Evolutionary conservation across 176 grass and related monocot species (phyloP).

Genomic region (Saccharum spontaneum): DNA sequence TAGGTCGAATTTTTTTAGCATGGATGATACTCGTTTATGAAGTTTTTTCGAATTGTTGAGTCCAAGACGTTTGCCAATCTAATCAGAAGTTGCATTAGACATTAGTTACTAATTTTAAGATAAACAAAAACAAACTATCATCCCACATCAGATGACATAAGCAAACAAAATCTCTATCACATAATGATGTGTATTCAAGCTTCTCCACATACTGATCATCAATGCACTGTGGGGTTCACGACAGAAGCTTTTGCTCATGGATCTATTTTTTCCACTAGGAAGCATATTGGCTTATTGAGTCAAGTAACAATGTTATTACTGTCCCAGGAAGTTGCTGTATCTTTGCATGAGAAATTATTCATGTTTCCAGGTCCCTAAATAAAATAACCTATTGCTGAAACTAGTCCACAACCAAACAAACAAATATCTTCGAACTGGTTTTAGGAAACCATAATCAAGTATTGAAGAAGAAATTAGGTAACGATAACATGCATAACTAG

Average conservation of each 20-base stretch:
- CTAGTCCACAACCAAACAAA: background rate
- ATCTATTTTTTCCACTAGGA: slow-evolving; percentile 1
- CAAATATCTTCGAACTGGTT: slow-evolving; percentile 4
- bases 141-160: slow-evolving; percentile 28
- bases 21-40: slow-evolving; percentile 66
- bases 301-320: slow-evolving; percentile 1
- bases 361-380: background rate
- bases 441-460: slow-evolving; percentile 15
- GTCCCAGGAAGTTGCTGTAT: background rate
- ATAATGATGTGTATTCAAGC: slow-evolving; percentile 20
- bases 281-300: background rate
- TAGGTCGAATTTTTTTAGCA: slow-evolving; percentile 71
- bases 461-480: slow-evolving; percentile 1
- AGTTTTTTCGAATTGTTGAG: slow-evolving; percentile 74
- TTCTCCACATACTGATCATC: slow-evolving; percentile 6
- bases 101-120: slow-evolving; percentile 22
- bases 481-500: background rate
- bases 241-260: slow-evolving; percentile 7
- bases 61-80: slow-evolving; percentile 78
- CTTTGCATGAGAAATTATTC: slow-evolving; percentile 19
- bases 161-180: background rate
- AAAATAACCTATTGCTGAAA: slow-evolving; percentile 20
- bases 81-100: slow-evolving; percentile 33
- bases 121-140: slow-evolving; percentile 39
- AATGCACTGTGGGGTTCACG: background rate